A percentile compares a stretch with the other conserved stretches of the same genome.
phyloP scores from a whole-genome alignment of 257 asterid genomes.

The Nicotiana tabacum region DNA sequence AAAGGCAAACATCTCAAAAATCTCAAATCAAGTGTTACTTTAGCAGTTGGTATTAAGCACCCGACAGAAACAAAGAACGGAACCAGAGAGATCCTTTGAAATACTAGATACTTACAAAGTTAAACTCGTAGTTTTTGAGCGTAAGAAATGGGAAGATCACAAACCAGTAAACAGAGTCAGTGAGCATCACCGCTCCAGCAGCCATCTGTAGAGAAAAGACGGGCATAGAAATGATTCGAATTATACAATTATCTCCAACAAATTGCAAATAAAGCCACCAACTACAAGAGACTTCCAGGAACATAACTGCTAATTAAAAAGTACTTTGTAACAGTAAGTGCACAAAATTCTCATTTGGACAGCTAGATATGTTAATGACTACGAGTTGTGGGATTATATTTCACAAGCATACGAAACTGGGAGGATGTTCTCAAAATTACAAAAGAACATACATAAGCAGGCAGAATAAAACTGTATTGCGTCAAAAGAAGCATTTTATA shows the following conservation, averaged over 20 bases:
- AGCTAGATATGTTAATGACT: neutral
- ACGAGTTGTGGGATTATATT: neutral
- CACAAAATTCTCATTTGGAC: neutral
- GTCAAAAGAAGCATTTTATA: neutral
- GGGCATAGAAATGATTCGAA: neutral
- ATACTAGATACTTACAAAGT: conserved; percentile 57
- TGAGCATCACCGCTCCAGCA: conserved; percentile 86
- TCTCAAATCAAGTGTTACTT: neutral
- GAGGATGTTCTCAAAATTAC: conserved; percentile 2
- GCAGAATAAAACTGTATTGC: neutral
- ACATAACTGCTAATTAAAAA: neutral
- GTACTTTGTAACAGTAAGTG: neutral
- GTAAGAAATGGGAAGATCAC: conserved; percentile 74
- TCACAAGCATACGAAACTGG: neutral
- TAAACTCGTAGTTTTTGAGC: conserved; percentile 66
- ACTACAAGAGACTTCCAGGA: neutral
- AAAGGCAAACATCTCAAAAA: neutral
- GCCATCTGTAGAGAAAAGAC: conserved; percentile 51
- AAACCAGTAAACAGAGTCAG: conserved; percentile 74
- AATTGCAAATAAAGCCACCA: neutral
- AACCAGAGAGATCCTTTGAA: conserved; percentile 11
- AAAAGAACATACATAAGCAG: neutral
- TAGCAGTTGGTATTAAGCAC: neutral
- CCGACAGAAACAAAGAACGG: neutral
- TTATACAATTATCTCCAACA: neutral